These are phyloP conservation scores for Aspergillus sojae DNA, from an alignment of 2,329 filamentous ascomycete genomes.

Conservation along the genomic window DNA sequence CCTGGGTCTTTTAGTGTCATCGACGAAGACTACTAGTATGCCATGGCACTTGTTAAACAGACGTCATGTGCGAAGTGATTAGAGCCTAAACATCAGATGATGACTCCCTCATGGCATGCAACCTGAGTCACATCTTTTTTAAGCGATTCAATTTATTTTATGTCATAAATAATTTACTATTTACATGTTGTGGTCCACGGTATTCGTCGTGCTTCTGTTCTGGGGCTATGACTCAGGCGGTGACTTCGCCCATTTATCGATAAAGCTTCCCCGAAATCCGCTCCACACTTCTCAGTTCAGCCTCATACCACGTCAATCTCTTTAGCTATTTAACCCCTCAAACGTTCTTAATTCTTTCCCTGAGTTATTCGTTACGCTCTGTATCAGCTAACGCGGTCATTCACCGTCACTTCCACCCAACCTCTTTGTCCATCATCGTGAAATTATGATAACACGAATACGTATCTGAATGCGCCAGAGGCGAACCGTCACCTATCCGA, in stretches of 20 bases:
- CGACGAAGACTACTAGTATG: not conserved
- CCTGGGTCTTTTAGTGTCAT: not conserved
- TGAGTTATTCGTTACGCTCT: constrained; percentile 5
- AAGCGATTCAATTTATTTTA: not conserved
- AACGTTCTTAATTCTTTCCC: not conserved
- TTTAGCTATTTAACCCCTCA: not conserved
- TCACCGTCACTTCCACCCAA: not conserved
- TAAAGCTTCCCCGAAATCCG: constrained; percentile 28
- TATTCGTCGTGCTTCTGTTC: not conserved
- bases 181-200: not conserved
- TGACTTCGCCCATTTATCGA: constrained; percentile 35
- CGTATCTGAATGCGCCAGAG: constrained; percentile 38
- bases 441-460: constrained; percentile 51
- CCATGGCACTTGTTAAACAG: not conserved
- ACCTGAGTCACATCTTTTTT: not conserved
- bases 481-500: constrained; percentile 34
- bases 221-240: constrained; percentile 23
- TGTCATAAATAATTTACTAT: not conserved
- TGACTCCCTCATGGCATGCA: not conserved
- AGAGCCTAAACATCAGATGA: not conserved
- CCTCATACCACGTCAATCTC: not conserved
- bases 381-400: not conserved
- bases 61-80: constrained; percentile 2
- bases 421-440: constrained; percentile 9
- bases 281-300: constrained; percentile 13